phyloP scores from a whole-genome alignment of 2,329 filamentous ascomycete genomes.

The Ophiobolus disseminans region DNA sequence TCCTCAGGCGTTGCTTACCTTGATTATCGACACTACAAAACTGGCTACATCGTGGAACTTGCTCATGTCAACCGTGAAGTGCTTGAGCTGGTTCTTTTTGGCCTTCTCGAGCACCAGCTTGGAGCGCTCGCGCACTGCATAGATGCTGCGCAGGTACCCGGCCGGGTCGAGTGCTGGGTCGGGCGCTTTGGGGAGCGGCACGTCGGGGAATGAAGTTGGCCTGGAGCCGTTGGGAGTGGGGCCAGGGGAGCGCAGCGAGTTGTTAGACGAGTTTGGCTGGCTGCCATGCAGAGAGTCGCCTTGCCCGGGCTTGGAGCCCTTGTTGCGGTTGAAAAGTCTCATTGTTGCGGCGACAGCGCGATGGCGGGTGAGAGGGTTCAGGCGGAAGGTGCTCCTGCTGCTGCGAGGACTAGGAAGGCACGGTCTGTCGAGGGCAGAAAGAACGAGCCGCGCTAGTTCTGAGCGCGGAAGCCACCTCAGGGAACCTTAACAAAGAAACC shows the following conservation, averaged over 20 bases:
- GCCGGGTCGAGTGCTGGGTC: slow-evolving; percentile 88
- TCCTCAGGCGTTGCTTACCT: slow-evolving; percentile 64
- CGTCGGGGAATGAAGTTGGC: slow-evolving; percentile 67
- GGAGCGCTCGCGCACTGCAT: slow-evolving; percentile 82
- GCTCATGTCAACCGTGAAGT: slow-evolving; percentile 86
- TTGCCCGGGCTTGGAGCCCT: slow-evolving; percentile 52
- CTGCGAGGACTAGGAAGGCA: slow-evolving; percentile 3
- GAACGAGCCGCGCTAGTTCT: slow-evolving; percentile 22
- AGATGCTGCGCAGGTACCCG: slow-evolving; percentile 87
- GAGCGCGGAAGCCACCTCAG: slow-evolving; percentile 27
- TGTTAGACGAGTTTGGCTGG: slow-evolving; percentile 55
- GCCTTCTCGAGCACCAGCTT: slow-evolving; percentile 78
- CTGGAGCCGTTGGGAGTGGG: slow-evolving; percentile 51
- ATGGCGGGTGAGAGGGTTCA: slow-evolving; percentile 1
- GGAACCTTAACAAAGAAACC: slow-evolving; percentile 24
- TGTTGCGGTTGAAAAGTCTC: slow-evolving; percentile 63
- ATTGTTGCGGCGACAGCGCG: slow-evolving; percentile 42
- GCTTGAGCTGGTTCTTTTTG: slow-evolving; percentile 75
- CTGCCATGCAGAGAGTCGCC: slow-evolving; percentile 42
- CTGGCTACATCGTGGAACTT: slow-evolving; percentile 84
- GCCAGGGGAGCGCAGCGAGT: slow-evolving; percentile 59
- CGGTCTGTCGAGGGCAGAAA: slow-evolving; percentile 3
- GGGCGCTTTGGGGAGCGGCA: slow-evolving; percentile 82
- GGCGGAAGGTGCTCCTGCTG: slow-evolving; percentile 3
- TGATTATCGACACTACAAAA: slow-evolving; percentile 93